These are phyloP conservation scores for Primulina huaijiensis DNA, from an alignment of 257 asterid species.

Conservation along the genomic window DNA sequence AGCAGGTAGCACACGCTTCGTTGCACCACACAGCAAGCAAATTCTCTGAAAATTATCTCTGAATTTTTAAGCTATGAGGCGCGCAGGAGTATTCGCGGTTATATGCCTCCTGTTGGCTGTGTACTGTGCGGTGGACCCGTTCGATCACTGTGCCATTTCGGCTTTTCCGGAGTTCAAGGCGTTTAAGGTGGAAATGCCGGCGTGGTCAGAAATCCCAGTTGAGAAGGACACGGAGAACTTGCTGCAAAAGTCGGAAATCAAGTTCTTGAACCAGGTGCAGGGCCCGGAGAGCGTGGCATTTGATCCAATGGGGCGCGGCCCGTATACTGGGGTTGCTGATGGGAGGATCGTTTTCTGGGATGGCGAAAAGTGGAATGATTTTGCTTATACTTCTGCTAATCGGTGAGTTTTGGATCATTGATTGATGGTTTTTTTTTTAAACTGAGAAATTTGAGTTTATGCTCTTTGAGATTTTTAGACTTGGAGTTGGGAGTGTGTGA, in stretches of 20 bases:
- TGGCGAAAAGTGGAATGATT: constrained; percentile 70
- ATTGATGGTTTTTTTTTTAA: not conserved
- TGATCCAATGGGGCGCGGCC: constrained; percentile 85
- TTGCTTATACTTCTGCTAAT: constrained; percentile 86
- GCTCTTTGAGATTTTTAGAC: not conserved
- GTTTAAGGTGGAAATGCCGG: constrained; percentile 60
- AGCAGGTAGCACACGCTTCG: constrained; percentile 22
- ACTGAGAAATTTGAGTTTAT: not conserved
- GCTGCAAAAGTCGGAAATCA: constrained; percentile 81
- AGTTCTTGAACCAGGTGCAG: constrained; percentile 68
- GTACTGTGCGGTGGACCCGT: constrained; percentile 90
- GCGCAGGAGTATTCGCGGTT: constrained; percentile 41
- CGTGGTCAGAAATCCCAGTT: constrained; percentile 65
- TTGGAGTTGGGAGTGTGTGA: not conserved
- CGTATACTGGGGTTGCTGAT: constrained; percentile 90
- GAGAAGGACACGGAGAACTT: constrained; percentile 52
- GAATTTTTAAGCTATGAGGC: constrained; percentile 34
- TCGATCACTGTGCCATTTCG: constrained; percentile 58
- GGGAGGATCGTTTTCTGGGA: constrained; percentile 88
- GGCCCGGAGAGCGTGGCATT: constrained; percentile 93
- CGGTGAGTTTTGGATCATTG: constrained; percentile 38
- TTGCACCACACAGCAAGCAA: not conserved
- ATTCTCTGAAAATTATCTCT: not conserved
- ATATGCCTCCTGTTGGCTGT: constrained; percentile 54
- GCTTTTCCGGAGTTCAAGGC: constrained; percentile 65